Evolutionary conservation across 1,284 basidiomycete species (phyloP).

Genomic region (Mycena citricolor): DNA sequence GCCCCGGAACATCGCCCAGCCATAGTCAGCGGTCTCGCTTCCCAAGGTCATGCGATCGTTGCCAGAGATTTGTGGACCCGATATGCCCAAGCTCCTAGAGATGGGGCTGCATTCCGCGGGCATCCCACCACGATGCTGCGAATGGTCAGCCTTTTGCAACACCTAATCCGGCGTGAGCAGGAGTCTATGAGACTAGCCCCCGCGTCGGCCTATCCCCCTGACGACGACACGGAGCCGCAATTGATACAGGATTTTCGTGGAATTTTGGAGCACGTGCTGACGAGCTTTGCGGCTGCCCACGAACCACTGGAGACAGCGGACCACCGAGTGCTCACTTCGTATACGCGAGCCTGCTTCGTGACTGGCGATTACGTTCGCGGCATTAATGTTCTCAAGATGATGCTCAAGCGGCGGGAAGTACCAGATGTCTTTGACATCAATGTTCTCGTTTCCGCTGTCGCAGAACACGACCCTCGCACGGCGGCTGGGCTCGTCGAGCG

Average conservation of each 20-base stretch:
- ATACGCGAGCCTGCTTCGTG: conserved; percentile 62
- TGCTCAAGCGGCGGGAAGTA: conserved; percentile 48
- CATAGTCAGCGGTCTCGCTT: conserved; percentile 49
- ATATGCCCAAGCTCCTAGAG: conserved; percentile 45
- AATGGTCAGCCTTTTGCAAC: conserved; percentile 53
- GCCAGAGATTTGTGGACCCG: conserved; percentile 58
- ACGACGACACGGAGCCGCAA: conserved; percentile 18
- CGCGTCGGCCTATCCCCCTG: conserved; percentile 4
- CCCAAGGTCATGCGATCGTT: conserved; percentile 44
- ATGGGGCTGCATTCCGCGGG: conserved; percentile 43
- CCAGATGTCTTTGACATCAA: conserved; percentile 66
- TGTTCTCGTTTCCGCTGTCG: conserved; percentile 55
- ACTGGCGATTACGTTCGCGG: conserved; percentile 50
- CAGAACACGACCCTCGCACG: conserved; percentile 44
- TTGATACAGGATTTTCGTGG: conserved; percentile 32
- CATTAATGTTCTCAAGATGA: conserved; percentile 44
- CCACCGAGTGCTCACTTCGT: conserved; percentile 55
- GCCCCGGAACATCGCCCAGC: conserved; percentile 42
- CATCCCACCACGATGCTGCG: conserved; percentile 50
- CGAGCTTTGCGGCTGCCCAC: conserved; percentile 42
- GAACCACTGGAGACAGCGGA: conserved; percentile 46
- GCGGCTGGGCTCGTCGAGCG: conserved; percentile 47
- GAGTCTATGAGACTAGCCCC: conserved; percentile 10
- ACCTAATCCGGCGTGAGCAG: conserved; percentile 30
- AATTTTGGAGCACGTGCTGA: conserved; percentile 50